Base-by-base conservation (phyloP, 176 grass and related monocot species). In the Tillandsia fasciculata region DNA sequence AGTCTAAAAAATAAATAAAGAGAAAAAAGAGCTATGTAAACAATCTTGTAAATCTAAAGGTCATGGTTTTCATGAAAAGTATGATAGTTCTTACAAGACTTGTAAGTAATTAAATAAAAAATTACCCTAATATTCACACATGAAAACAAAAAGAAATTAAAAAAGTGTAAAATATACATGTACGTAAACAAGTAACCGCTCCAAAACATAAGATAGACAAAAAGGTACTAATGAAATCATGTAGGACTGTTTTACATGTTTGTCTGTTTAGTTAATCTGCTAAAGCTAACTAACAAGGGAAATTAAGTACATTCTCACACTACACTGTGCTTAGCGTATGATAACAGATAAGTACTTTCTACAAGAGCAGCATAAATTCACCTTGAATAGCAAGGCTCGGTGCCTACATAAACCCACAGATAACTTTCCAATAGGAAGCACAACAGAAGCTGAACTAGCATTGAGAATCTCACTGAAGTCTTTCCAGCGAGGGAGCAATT, bases 331-430 rank as follows among this genome's bases (percentile, higher is more conserved):
- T 18, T 59, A 59, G n/a, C 20, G n/a, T 22, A 73, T 20, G 56
- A 3, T 2, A 53, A 57, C 14, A 57, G 15, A 23, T 24, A 26
- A 12, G 2, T 50, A 9, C 23, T 15, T 54, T 15, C 17, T 10
- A 20, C 15, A 49, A 72, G 3, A 20, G 14, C 14, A 18, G n/a
- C 14, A 59, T 14, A 17, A 59, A 59, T 22, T 80, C 59, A 86
- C 90, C 87, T 96, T 96, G 69, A 96, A 96, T n/a, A 96, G 71
- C 14, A 90, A 65, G 0, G 84, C 70, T 67, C 91, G 91, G 66
- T 96, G 91, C 71, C 77, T 73, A 49, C 87, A 96, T 28, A 87
- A 68, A 26, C 91, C 91, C 56, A 85, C 47, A 23, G 87, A 88
- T 70, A 96, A 51, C 83, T 87, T 85, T 48, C 91, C 91, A 26